Base-by-base conservation (phyloP, 305 asterid species). In the Rubia tinctorum region DNA sequence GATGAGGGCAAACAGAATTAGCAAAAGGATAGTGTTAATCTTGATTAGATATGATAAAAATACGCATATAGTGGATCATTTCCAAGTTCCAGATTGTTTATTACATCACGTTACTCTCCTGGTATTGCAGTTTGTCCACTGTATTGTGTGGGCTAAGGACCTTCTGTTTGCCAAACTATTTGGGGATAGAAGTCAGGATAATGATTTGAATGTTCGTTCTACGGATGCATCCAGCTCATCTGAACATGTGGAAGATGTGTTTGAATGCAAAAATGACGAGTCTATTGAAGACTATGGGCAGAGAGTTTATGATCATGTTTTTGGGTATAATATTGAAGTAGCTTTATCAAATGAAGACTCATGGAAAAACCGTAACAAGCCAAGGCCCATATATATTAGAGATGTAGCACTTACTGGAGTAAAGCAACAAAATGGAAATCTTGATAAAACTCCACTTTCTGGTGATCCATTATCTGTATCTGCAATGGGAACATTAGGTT, bases 81-180 rank as follows among this genome's bases (percentile, higher is more conserved):
- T 68, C 58, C 56, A 47, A 76, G 60, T 51, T 78, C 59, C 74
- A 72, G 55, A 59, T 56, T 71, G 23, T 44, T 13, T 40, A 23
- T n/a, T 51, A 55, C 66, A 71, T 34, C 60, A 56, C 40, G 23
- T 55, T 58, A 45, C 71, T 68, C 43, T 79, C 77, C 69, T 82
- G 70, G 71, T 77, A 70, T 79, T 85, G 83, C 92, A 95, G 99
- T 95, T 95, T 84, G 97, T 95, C 73, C 99, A 95, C 87, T 95
- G 99, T 81, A 85, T 95, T 45, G 99, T 95, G 66, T 95, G 99
- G 99, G 99, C 97, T 30, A 95, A 95, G 85, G 99, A 95, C 82
- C 91, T 95, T 80, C 96, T 95, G 69, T 95, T 95, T 85, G 92
- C 97, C 55, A 95, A 95, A 84, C 82, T 95, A 72, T 88, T 93